A percentile compares a stretch with the other conserved stretches of the same genome.
These are phyloP conservation scores for Colletotrichum magnum DNA, from an alignment of 2,329 filamentous ascomycete species.

Conservation along the genomic window DNA sequence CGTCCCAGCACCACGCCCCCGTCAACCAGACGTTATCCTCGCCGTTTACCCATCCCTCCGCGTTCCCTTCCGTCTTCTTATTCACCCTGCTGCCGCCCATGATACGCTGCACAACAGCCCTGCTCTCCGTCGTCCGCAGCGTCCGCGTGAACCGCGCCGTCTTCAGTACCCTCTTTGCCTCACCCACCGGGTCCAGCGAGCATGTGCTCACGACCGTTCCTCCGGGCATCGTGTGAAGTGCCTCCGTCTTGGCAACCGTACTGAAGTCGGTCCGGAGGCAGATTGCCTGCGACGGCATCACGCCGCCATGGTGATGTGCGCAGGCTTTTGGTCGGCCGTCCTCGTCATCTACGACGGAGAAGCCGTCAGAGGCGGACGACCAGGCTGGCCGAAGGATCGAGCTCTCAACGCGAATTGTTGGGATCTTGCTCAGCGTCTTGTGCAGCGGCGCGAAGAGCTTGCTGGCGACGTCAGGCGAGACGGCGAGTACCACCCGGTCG, in stretches of 20 bases:
- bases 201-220: constrained; percentile 68
- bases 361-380: constrained; percentile 1
- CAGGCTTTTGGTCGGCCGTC: constrained; percentile 41
- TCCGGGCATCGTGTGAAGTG: constrained; percentile 65
- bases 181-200: constrained; percentile 55
- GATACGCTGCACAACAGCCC: constrained; percentile 61
- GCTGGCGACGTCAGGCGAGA: constrained; percentile 67
- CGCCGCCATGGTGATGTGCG: constrained; percentile 46
- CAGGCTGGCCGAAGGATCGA: constrained; percentile 53
- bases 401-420: constrained; percentile 63
- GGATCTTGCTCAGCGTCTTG: constrained; percentile 57
- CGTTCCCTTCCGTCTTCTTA: constrained; percentile 7
- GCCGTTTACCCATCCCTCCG: constrained; percentile 64
- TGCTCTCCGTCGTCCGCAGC: constrained; percentile 63
- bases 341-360: constrained; percentile 34
- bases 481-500: constrained; percentile 67
- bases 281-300: constrained; percentile 49
- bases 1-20: constrained; percentile 76
- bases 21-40: constrained; percentile 67
- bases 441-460: constrained; percentile 61
- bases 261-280: constrained; percentile 53
- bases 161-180: constrained; percentile 57
- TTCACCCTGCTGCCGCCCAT: constrained; percentile 47
- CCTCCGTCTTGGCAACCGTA: constrained; percentile 58
- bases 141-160: constrained; percentile 66